Evolutionary conservation across 2,329 filamentous ascomycete genomes (phyloP).

Genomic region (Claviceps sp.): DNA sequence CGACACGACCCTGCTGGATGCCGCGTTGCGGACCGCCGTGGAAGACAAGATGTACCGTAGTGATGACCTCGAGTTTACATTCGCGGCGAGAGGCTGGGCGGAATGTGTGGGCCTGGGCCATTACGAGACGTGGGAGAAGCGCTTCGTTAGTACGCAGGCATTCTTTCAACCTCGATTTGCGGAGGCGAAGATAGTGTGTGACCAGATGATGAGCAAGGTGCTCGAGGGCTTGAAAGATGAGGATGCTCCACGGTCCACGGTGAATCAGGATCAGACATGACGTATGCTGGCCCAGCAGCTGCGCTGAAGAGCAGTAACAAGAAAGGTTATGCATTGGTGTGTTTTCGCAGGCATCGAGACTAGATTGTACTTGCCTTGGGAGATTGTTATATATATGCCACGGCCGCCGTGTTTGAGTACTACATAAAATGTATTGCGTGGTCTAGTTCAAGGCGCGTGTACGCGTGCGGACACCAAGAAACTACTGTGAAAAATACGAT

Average conservation of each 20-base stretch:
- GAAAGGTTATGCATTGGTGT: no score
- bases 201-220: slow-evolving; percentile 95
- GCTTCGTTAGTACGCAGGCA: slow-evolving; percentile 77
- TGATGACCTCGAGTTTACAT: slow-evolving; percentile 94
- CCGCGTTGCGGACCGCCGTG: slow-evolving; percentile 73
- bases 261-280: no score
- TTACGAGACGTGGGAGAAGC: slow-evolving; percentile 83
- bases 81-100: slow-evolving; percentile 90
- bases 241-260: not conserved
- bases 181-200: slow-evolving; percentile 76
- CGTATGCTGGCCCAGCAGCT: no score
- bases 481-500: no score
- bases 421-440: no score
- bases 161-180: slow-evolving; percentile 88
- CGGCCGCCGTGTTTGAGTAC: no score
- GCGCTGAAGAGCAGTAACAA: no score
- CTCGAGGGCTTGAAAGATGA: slow-evolving; percentile 55
- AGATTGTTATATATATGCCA: no score
- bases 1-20: slow-evolving; percentile 65
- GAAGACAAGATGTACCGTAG: slow-evolving; percentile 85
- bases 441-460: no score
- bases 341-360: no score
- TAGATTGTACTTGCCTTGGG: no score
- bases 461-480: no score
- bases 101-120: slow-evolving; percentile 84